These are phyloP conservation scores for Aspergillus fructus DNA, from an alignment of 2,329 filamentous ascomycete species.

Conservation along the genomic window DNA sequence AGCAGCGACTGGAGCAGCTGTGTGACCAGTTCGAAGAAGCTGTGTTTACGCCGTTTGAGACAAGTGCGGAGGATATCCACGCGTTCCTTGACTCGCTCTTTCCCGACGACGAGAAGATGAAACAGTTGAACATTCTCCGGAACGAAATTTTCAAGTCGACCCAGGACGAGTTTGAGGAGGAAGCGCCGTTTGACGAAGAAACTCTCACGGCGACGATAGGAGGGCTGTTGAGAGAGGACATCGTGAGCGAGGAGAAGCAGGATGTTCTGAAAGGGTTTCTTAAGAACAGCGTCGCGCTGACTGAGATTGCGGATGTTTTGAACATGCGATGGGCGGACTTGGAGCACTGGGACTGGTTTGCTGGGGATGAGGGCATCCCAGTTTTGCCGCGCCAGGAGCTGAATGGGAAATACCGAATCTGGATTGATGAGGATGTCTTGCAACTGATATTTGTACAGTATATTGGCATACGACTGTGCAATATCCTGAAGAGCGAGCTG, in stretches of 20 bases:
- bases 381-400: constrained; percentile 44
- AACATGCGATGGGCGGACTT: constrained; percentile 46
- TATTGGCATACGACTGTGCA: constrained; percentile 40
- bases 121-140: constrained; percentile 3
- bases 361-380: constrained; percentile 41
- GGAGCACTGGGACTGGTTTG: constrained; percentile 45
- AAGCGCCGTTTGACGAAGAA: constrained; percentile 32
- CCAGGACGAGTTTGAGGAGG: constrained; percentile 13
- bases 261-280: constrained; percentile 42
- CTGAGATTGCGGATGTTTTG: constrained; percentile 45
- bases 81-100: constrained; percentile 34
- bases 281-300: constrained; percentile 38
- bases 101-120: constrained; percentile 23
- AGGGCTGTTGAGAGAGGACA: constrained; percentile 42
- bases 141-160: neutral
- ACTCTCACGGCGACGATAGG: constrained; percentile 37
- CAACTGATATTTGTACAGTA: constrained; percentile 49
- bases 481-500: constrained; percentile 21
- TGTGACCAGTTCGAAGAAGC: constrained; percentile 41
- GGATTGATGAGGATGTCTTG: constrained; percentile 49
- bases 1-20: constrained; percentile 36
- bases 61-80: constrained; percentile 30
- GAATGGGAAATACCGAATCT: constrained; percentile 48
- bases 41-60: constrained; percentile 40
- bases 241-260: constrained; percentile 46